phyloP scores from a whole-genome alignment of 2,329 filamentous ascomycete species.

The Teratosphaeria zuluensis region DNA sequence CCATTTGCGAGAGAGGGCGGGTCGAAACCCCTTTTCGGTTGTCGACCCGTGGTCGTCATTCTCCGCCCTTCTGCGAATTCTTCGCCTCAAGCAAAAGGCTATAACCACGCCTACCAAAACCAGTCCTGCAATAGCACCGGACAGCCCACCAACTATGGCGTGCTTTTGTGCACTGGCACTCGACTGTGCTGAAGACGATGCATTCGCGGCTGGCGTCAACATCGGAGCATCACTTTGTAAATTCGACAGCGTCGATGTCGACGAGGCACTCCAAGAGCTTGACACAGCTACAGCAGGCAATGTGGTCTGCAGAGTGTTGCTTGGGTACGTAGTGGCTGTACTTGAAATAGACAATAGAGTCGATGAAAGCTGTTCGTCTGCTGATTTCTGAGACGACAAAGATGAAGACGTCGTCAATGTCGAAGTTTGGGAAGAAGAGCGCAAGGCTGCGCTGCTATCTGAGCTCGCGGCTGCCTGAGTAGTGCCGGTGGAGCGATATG shows the following conservation, averaged over 20 bases:
- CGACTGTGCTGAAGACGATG: background rate
- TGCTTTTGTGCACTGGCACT: conserved; percentile 11
- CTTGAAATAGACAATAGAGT: background rate
- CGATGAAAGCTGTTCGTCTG: background rate
- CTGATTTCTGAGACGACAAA: background rate
- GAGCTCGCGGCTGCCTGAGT: background rate
- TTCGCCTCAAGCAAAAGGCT: conserved; percentile 16
- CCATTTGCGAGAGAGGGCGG: conserved; percentile 5
- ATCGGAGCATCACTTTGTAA: background rate
- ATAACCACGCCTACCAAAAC: conserved; percentile 19
- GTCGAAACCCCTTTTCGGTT: conserved; percentile 5
- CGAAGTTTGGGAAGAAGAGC: background rate
- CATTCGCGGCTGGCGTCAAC: background rate
- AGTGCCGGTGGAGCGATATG: background rate
- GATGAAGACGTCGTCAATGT: background rate
- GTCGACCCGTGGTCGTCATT: conserved; percentile 4
- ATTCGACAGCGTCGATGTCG: background rate
- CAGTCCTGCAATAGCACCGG: conserved; percentile 22
- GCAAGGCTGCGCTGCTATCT: background rate
- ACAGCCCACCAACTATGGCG: conserved; percentile 22
- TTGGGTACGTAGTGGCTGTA: background rate
- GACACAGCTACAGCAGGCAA: background rate
- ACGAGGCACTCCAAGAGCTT: background rate
- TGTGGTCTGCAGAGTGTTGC: background rate
- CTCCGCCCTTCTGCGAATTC: conserved; percentile 8